phyloP scores from a whole-genome alignment of 768 basidiomycete genomes.

The Kwoniella sp. region DNA sequence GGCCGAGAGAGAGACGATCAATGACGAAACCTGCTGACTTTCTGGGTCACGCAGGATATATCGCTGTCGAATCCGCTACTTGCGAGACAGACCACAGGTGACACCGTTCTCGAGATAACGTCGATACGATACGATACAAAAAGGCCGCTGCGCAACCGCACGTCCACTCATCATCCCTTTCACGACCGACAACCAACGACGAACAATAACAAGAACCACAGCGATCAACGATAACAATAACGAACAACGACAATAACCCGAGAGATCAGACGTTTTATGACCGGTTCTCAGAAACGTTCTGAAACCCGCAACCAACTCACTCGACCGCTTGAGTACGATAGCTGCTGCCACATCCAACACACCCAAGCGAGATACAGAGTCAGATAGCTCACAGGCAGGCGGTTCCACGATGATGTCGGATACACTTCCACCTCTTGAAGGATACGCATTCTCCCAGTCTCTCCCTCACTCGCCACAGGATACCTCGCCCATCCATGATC shows the following conservation, averaged over 20 bases:
- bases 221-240: too few relatives aligned
- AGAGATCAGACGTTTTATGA: conserved; percentile 3
- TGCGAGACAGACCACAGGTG: too few relatives aligned
- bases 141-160: not conserved
- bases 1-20: not conserved
- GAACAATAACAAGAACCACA: too few relatives aligned
- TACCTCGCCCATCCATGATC: conserved; percentile 2
- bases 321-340: not conserved
- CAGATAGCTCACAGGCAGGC: too few relatives aligned
- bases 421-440: not conserved
- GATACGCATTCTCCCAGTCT: conserved; percentile 5
- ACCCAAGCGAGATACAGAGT: too few relatives aligned
- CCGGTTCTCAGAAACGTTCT: conserved; percentile 7
- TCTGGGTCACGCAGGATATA: too few relatives aligned
- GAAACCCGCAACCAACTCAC: not conserved
- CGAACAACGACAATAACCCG: not conserved
- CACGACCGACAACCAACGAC: not conserved
- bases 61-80: too few relatives aligned
- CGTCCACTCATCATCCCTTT: conserved; percentile 2
- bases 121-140: conserved; percentile 11
- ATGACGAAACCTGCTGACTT: not conserved
- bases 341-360: too few relatives aligned
- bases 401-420: conserved; percentile 1
- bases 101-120: too few relatives aligned
- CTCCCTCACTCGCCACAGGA: not conserved